Evolutionary conservation across 371 early-diverging fungal species (phyloP).

Genomic region (Parasitella parasitica): DNA sequence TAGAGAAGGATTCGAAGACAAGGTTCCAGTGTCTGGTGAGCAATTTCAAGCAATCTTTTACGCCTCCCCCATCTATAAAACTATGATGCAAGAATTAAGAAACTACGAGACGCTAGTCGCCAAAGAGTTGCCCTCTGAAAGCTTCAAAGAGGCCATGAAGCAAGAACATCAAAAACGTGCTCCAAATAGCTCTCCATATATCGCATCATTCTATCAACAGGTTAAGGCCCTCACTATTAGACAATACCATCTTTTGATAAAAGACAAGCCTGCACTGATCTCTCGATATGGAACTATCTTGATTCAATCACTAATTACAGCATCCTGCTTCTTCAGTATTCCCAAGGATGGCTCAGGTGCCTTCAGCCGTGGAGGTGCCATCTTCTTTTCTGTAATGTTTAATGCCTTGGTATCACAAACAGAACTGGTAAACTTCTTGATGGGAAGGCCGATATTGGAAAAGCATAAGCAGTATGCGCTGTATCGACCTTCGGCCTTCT

Average conservation of each 20-base stretch:
- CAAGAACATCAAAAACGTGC: conserved; percentile 60
- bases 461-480: conserved; percentile 70
- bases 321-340: conserved; percentile 64
- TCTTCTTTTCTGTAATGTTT: conserved; percentile 59
- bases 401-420: conserved; percentile 54
- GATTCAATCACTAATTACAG: conserved; percentile 68
- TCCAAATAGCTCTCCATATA: conserved; percentile 54
- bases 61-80: conserved; percentile 33
- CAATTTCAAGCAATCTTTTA: conserved; percentile 52
- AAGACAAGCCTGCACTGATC: conserved; percentile 48
- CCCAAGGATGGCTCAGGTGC: conserved; percentile 55
- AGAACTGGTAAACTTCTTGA: conserved; percentile 50
- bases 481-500: conserved; percentile 64
- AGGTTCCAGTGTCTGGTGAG: conserved; percentile 40
- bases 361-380: conserved; percentile 72
- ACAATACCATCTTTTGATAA: conserved; percentile 57
- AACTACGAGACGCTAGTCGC: conserved; percentile 38
- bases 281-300: conserved; percentile 60
- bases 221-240: conserved; percentile 59
- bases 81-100: conserved; percentile 35
- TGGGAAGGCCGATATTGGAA: conserved; percentile 61
- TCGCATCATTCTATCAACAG: conserved; percentile 64
- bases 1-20: conserved; percentile 52
- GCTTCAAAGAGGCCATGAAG: conserved; percentile 53
- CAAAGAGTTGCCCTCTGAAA: conserved; percentile 29